These are phyloP conservation scores for Alternaria metachromatica DNA, from an alignment of 2,329 filamentous ascomycete species.

Conservation along the genomic window DNA sequence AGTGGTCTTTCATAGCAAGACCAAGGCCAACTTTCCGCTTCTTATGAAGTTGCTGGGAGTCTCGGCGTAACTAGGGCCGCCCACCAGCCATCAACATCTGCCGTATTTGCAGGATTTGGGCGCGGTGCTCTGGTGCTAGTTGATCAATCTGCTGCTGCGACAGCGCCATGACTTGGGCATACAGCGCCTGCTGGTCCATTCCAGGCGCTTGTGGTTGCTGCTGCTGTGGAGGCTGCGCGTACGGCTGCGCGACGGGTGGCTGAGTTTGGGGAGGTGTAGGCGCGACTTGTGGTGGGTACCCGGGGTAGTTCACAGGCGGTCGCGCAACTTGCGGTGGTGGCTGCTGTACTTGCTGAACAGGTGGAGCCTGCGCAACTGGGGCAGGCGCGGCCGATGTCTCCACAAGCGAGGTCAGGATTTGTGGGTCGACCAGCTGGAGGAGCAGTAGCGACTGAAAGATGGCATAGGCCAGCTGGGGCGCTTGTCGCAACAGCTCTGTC, in stretches of 20 bases:
- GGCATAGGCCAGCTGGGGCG: slow-evolving; percentile 91
- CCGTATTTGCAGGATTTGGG: slow-evolving; percentile 80
- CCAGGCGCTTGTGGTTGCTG: slow-evolving; percentile 28
- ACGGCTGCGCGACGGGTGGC: slow-evolving; percentile 43
- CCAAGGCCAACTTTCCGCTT: neutral
- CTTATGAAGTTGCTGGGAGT: neutral
- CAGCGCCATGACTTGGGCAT: slow-evolving; percentile 82
- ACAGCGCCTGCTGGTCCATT: slow-evolving; percentile 68
- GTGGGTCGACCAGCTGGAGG: slow-evolving; percentile 89
- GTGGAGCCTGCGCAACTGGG: slow-evolving; percentile 48
- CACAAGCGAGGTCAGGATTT: slow-evolving; percentile 80
- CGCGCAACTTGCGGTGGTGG: slow-evolving; percentile 42
- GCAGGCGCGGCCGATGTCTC: slow-evolving; percentile 56
- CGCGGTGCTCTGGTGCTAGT: slow-evolving; percentile 75
- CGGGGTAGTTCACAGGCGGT: slow-evolving; percentile 41
- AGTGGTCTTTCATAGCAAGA: neutral
- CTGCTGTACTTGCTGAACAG: slow-evolving; percentile 46
- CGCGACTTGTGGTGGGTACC: slow-evolving; percentile 53
- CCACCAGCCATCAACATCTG: slow-evolving; percentile 61
- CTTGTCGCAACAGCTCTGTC: slow-evolving; percentile 83
- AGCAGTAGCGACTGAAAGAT: slow-evolving; percentile 93
- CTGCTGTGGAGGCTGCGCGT: slow-evolving; percentile 52
- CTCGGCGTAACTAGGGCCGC: slow-evolving; percentile 12
- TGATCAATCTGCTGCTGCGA: slow-evolving; percentile 80
- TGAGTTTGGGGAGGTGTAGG: slow-evolving; percentile 61